Evolutionary conservation across 441 rosid species (phyloP).

Genomic region (Jatropha multifida): DNA sequence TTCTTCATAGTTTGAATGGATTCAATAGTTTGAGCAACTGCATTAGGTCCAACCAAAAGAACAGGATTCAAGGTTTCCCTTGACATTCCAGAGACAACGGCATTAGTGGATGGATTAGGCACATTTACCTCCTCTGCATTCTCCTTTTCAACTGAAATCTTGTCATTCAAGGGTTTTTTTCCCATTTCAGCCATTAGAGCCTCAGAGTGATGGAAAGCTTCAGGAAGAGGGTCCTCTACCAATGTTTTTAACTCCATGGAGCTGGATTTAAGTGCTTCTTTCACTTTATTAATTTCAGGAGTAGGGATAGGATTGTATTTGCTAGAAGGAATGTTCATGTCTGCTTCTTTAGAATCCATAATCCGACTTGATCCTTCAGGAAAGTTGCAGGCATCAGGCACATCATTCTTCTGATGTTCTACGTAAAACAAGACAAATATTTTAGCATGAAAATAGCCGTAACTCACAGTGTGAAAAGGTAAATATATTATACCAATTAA

Average conservation of each 20-base stretch:
- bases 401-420: conserved; percentile 24
- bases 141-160: conserved; percentile 8
- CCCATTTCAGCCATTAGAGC: conserved; percentile 25
- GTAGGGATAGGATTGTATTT: conserved; percentile 22
- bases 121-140: conserved; percentile 3
- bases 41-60: conserved; percentile 16
- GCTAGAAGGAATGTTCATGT: conserved; percentile 1
- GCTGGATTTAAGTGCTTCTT: conserved; percentile 41
- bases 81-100: conserved; percentile 17
- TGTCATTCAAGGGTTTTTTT: conserved; percentile 9
- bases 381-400: conserved; percentile 8
- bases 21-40: background rate
- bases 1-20: conserved; percentile 19
- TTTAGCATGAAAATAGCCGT: background rate
- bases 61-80: conserved; percentile 19
- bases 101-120: conserved; percentile 15
- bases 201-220: conserved; percentile 33
- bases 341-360: conserved; percentile 24
- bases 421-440: conserved; percentile 1
- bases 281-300: conserved; percentile 35
- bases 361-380: conserved; percentile 26
- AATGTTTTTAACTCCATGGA: conserved; percentile 37
- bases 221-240: conserved; percentile 54
- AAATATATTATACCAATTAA: background rate
- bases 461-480: background rate